Base-by-base conservation (phyloP, 495 filamentous ascomycete genomes). In the Aspergillus diversus region DNA sequence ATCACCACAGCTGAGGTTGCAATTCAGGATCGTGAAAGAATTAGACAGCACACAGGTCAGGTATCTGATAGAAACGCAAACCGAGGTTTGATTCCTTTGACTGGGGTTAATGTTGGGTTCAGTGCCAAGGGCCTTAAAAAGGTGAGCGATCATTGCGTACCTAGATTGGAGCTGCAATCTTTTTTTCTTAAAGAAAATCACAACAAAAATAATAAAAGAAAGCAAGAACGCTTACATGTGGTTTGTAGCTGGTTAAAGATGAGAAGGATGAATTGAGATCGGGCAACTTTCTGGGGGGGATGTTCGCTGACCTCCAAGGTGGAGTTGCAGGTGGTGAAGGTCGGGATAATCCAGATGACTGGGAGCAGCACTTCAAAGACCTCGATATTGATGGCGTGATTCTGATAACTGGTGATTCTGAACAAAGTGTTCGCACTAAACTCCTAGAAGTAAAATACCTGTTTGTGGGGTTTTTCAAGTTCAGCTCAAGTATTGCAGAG, bases 71-170 rank as follows among this genome's bases (percentile, higher is more conserved):
- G 35, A 1, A 39, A 47, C 32, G 32, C 39, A 46, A 35, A 52
- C 5, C 47, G 47, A n/a, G 33, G 48, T 7, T 31, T 50, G n/a
- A 31, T 52, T 33, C 11, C 35, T 17, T 42, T 63, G 16, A 39
- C 50, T 15, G 63, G 65, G 15, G 54, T 69, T 32, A 77, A 76
- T 55, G 66, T 78, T 39, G 65, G 64, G 35, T 77, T 78, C 50
- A 68, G 59, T 43, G 54, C 65, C 27, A 75, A 68, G 48, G 75
- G 75, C 5, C 49, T 78, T 9, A 27, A 27, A 2, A 61, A 71
- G 48, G 75, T 78, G 55, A 58, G 66, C 13, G 16, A 49, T 33
- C 9, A 32, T 52, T 49, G 27, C 33, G 35, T 39, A 21, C n/a
- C 7, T n/a, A 33, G 4, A 7, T 54, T 32, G 21, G 0, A 4